A percentile compares a stretch with the other conserved stretches of the same genome.
These are phyloP conservation scores for Kandelia obovata DNA, from an alignment of 345 rosid genomes.

Conservation along the genomic window DNA sequence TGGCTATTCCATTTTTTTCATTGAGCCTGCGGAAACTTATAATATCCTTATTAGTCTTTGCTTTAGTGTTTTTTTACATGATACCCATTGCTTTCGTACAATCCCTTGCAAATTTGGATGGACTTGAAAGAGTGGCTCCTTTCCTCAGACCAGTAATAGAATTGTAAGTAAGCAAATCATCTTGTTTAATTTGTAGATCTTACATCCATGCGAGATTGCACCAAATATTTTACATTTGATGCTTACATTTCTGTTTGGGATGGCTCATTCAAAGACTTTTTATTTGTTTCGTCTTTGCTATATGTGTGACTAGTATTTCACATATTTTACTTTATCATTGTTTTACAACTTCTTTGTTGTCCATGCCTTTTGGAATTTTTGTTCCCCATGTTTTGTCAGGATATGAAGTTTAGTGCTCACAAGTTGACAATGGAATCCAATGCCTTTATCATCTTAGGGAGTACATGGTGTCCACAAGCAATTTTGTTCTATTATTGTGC, in stretches of 20 bases:
- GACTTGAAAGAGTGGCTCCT: slow-evolving; percentile 87
- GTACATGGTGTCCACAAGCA: not conserved
- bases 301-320: not conserved
- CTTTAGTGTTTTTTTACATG: slow-evolving; percentile 95
- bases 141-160: slow-evolving; percentile 89
- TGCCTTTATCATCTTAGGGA: not conserved
- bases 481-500: not conserved
- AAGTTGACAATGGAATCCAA: not conserved
- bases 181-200: not conserved
- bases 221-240: not conserved
- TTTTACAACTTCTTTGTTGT: not conserved
- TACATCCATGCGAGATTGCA: not conserved
- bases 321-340: not conserved
- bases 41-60: slow-evolving; percentile 66
- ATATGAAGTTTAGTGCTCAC: not conserved
- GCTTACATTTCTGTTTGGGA: not conserved
- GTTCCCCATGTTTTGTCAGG: not conserved
- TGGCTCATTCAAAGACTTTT: not conserved
- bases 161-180: slow-evolving; percentile 54
- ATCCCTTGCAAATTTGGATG: slow-evolving; percentile 92
- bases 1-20: slow-evolving; percentile 89
- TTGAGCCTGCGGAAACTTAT: slow-evolving; percentile 70
- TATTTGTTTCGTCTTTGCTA: no score
- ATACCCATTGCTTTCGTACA: slow-evolving; percentile 98
- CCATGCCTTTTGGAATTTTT: not conserved